phyloP scores from a whole-genome alignment of 2,329 filamentous ascomycete genomes.

The Venturia effusa region DNA sequence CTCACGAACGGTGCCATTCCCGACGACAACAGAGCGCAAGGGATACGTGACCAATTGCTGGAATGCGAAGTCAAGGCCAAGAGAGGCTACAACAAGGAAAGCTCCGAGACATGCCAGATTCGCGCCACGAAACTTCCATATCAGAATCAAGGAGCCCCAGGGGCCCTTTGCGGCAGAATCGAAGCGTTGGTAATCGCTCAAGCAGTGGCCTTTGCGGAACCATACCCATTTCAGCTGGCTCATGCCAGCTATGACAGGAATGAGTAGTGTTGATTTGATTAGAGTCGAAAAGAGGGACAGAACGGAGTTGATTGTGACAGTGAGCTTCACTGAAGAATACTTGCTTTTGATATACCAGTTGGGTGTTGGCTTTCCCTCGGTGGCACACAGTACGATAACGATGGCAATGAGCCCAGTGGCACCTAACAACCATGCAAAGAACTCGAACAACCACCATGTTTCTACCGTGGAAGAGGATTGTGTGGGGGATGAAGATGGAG shows the following conservation, averaged over 20 bases:
- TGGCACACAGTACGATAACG: not conserved
- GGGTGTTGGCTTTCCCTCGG: conserved; percentile 2
- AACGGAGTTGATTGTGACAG: conserved; percentile 20
- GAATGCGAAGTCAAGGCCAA: conserved; percentile 6
- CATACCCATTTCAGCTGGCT: conserved; percentile 28
- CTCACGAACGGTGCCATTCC: not conserved
- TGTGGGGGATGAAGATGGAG: not conserved
- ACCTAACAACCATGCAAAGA: conserved; percentile 6
- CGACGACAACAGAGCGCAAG: not conserved
- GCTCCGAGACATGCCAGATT: conserved; percentile 7
- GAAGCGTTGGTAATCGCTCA: conserved; percentile 20
- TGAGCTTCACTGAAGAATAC: not conserved
- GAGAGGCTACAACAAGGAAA: conserved; percentile 7
- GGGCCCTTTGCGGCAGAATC: conserved; percentile 18
- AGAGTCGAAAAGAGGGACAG: conserved; percentile 25
- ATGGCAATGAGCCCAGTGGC: conserved; percentile 5
- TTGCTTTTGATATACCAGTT: not conserved
- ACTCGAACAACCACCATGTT: conserved; percentile 5
- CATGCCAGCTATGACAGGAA: conserved; percentile 22
- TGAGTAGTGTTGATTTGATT: conserved; percentile 21
- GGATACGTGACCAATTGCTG: conserved; percentile 11
- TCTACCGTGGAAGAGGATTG: not conserved
- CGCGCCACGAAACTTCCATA: not conserved
- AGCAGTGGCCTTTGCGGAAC: conserved; percentile 15
- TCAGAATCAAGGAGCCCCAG: conserved; percentile 3